phyloP scores from a whole-genome alignment of 2,329 filamentous ascomycete species.

The Aspergillaceae sp. region DNA sequence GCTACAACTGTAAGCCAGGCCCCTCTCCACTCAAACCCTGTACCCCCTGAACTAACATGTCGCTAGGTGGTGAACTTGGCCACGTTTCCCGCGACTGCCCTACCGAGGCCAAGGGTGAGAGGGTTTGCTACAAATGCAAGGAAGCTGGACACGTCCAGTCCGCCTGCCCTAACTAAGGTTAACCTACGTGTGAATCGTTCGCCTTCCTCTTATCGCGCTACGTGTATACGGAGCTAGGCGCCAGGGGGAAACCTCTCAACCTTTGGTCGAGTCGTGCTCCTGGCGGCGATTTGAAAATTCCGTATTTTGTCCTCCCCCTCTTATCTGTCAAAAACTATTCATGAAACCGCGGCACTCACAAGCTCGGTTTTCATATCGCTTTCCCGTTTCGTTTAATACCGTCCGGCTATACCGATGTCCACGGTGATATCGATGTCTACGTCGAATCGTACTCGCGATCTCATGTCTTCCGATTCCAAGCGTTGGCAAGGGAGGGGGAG shows the following conservation, averaged over 20 bases:
- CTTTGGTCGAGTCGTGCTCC: slow-evolving; percentile 7
- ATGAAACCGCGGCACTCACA: too few relatives aligned
- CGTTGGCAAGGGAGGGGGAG: slow-evolving; percentile 5
- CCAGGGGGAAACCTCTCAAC: slow-evolving; percentile 5
- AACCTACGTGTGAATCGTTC: slow-evolving; percentile 13
- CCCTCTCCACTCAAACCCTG: background rate
- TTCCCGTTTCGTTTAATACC: slow-evolving; percentile 3
- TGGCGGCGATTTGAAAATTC: slow-evolving; percentile 18
- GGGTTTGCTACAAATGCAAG: slow-evolving; percentile 97
- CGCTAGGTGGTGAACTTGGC: slow-evolving; percentile 66
- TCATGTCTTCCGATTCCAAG: slow-evolving; percentile 5
- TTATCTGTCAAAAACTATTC: too few relatives aligned
- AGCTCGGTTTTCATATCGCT: slow-evolving; percentile 14
- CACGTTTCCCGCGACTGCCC: slow-evolving; percentile 95
- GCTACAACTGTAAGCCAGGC: slow-evolving; percentile 80
- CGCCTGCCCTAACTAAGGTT: slow-evolving; percentile 71
- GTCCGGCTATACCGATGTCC: slow-evolving; percentile 11
- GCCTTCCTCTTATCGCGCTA: slow-evolving; percentile 17
- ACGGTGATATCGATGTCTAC: slow-evolving; percentile 8
- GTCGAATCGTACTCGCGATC: slow-evolving; percentile 5
- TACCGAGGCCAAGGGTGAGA: slow-evolving; percentile 81
- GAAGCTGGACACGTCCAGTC: slow-evolving; percentile 85
- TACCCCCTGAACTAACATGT: slow-evolving; percentile 5
- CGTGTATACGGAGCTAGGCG: slow-evolving; percentile 10
- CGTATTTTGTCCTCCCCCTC: slow-evolving; percentile 14